Conservation (phyloP, 2,329 filamentous ascomycete genomes). For the Ilyonectria robusta region DNA sequence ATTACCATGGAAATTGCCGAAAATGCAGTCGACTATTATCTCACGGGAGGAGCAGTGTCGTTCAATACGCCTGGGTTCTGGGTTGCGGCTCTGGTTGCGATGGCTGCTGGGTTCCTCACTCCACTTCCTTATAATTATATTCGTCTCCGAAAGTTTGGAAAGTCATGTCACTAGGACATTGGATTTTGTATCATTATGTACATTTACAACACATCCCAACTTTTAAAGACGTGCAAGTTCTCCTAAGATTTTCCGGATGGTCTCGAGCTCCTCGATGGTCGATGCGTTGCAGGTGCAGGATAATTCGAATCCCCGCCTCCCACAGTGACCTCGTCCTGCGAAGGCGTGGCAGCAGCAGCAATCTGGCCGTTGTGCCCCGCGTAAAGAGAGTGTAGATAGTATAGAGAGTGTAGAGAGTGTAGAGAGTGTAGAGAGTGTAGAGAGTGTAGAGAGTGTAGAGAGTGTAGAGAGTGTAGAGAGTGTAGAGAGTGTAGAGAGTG, state of each 20-base stretch:
- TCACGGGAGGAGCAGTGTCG: constrained; percentile 66
- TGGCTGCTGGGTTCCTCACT: constrained; percentile 61
- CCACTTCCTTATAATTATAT: constrained; percentile 69
- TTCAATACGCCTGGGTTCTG: constrained; percentile 65
- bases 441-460: no score
- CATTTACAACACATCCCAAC: background rate
- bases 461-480: no score
- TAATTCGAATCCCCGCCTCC: no score
- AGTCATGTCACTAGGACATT: constrained; percentile 58
- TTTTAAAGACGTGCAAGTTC: background rate
- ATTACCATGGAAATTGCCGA: constrained; percentile 70
- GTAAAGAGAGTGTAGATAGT: no score
- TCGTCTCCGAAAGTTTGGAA: constrained; percentile 63
- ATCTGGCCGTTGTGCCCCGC: no score
- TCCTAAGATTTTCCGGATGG: background rate
- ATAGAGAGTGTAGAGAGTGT: no score
- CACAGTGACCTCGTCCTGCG: no score
- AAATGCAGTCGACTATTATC: constrained; percentile 68
- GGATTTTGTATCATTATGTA: background rate
- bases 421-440: no score
- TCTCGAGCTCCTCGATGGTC: background rate
- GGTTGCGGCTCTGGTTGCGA: constrained; percentile 62
- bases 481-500: no score
- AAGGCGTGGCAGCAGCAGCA: no score
- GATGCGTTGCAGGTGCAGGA: no score